Evolutionary conservation across 768 basidiomycete species (phyloP), one percentile per base, ranked within the genome.

Genomic region (Hygrocybe punicea): DNA sequence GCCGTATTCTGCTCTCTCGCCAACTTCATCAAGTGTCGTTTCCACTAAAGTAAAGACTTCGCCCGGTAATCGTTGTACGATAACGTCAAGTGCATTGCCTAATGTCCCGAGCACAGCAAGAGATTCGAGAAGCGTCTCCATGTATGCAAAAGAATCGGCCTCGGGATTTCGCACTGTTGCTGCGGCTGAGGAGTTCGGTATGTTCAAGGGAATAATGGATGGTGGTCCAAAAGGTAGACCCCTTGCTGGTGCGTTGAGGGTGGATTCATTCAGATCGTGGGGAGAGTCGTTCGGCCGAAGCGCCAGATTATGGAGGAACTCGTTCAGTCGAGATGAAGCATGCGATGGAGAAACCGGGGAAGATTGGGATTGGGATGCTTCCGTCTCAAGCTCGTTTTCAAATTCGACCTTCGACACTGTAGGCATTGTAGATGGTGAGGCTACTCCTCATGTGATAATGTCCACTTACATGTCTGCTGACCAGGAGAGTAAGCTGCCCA

Each of bases 111-210:
- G 77, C 2, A 93, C 87, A 13, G 93, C 88, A 11, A 98, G 77
- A n/a, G 94, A 89, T 70, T 98, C 97, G 7, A 98, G 76, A 6
- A 98, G 78, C 2, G 84, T 89, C 73, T 98, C 97, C 62, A 98
- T 87, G 65, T 98, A 98, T 4, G 84, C 72, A 71, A 97, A 99
- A 0, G 93, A 93, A 67, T 99, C 93, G 9, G 84, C 80, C 73
- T 99, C 97, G 4, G 95, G 93, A 65, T 94, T 95, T 44, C 69
- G 56, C 53, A 68, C 58, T 35, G 21, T 63, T 44, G 55, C 61
- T 45, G 59, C 61, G n/a, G 35, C 24, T 17, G 42, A 34, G 33
- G 49, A 29, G 24, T 45, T 33, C 13, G 51, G 16, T 9, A 37
- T 17, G 36, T 14, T 36, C 33, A 40, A n/a, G 39, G 23, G 6